Base-by-base conservation (phyloP, 2,329 filamentous ascomycete genomes). In the Talaromyces amestolkiae region DNA sequence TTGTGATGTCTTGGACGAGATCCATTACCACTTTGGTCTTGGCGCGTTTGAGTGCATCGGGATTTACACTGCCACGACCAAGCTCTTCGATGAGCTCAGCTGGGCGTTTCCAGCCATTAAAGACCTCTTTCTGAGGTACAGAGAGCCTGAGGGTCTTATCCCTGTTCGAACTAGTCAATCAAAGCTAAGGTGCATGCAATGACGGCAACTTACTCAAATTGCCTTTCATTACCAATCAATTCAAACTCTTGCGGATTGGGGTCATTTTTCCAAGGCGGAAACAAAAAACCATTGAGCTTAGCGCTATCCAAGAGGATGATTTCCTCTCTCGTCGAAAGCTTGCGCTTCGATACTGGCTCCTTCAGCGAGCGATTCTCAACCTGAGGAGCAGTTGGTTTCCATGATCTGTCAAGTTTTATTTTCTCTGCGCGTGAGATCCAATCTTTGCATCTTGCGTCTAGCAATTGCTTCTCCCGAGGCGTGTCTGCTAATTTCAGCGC, bases 1-100 rank as follows among this genome's bases (percentile, higher is more conserved):
- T 96, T 5, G 94, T 93, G 66, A 96, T 88, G 77, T 99, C 95
- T 77, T 99, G 95, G 2, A 97, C 93, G 8, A 99, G 85, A 77
- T 99, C 94, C 67, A 91, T 87, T 15, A 85, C 83, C 9, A 83
- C 79, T 24, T 45, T 59, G 7, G 79, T 78, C 17, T 84, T 81
- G 56, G 80, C 77, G 87, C 91, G 91, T 11, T 35, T 15, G 4
- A 24, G 45, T 85, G 79, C 15, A 82, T 83, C 74, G 24, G 60
- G 37, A 9, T 15, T 61, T 47, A 64, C 17, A 39, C 66, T 51
- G 9, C 58, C 41, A 6, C 70, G 65, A 68, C 78, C 68, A 72
- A 74, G 53, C 19, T 67, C 79, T 17, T 82, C 77, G n/a, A 90
- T 79, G 24, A 93, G 83, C 65, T 96, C 88, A 17, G 75, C 72